Conservation (phyloP, 169 alveolate genomes). For the Eimeria necatrix region DNA sequence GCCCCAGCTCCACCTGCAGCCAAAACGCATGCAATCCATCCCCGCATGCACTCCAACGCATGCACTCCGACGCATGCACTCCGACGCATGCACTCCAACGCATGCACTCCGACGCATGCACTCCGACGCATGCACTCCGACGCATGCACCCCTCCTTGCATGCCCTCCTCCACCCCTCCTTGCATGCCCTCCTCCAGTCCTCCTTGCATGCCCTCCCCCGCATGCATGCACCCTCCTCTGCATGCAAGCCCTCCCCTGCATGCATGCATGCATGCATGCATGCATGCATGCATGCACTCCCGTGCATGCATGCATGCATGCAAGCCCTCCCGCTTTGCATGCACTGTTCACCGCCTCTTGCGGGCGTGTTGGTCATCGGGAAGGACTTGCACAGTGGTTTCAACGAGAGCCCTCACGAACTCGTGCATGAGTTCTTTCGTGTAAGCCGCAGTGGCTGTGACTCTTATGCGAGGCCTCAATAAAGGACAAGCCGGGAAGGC, state of each 20-base stretch:
- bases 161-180: not conserved
- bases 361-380: constrained; percentile 75
- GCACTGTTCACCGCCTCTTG: constrained; percentile 12
- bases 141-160: too few relatives aligned
- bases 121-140: too few relatives aligned
- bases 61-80: too few relatives aligned
- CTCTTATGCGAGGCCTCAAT: constrained; percentile 85
- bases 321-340: not conserved
- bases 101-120: too few relatives aligned
- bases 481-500: constrained; percentile 89
- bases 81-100: too few relatives aligned
- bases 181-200: not conserved
- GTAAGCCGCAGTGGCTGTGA: constrained; percentile 88
- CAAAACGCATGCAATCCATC: too few relatives aligned
- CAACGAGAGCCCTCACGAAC: constrained; percentile 85
- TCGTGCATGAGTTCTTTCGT: constrained; percentile 85
- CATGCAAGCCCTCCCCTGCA: not conserved
- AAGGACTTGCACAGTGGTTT: constrained; percentile 83
- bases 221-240: not conserved
- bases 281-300: not conserved
- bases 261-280: not conserved
- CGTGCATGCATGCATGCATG: too few relatives aligned
- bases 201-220: not conserved
- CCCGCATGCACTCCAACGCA: too few relatives aligned
- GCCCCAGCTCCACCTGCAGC: too few relatives aligned